phyloP scores from a whole-genome alignment of 208 protist genomes.

The Crithidia brevicula region DNA sequence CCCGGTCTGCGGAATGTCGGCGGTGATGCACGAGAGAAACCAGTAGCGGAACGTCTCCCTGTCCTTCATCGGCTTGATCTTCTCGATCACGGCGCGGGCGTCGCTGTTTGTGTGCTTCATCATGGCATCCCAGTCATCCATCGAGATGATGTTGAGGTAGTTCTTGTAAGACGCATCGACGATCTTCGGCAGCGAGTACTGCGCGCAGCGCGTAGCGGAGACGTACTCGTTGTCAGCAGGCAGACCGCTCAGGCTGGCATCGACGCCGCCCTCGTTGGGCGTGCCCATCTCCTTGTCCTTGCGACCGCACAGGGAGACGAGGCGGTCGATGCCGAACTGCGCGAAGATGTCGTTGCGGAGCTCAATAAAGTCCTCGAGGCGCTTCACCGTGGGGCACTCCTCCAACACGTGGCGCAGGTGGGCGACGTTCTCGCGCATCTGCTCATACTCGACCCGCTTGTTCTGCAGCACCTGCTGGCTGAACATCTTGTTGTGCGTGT shows the following conservation, averaged over 20 bases:
- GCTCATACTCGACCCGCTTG: slow-evolving; percentile 86
- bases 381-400: slow-evolving; percentile 52
- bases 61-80: slow-evolving; percentile 71
- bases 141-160: slow-evolving; percentile 66
- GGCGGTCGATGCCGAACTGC: slow-evolving; percentile 77
- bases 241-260: slow-evolving; percentile 39
- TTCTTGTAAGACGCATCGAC: slow-evolving; percentile 76
- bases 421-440: slow-evolving; percentile 69
- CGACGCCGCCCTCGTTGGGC: slow-evolving; percentile 74
- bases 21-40: slow-evolving; percentile 83
- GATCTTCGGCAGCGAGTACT: slow-evolving; percentile 87
- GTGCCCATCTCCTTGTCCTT: slow-evolving; percentile 70
- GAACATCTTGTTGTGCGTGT: slow-evolving; percentile 89
- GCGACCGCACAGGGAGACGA: slow-evolving; percentile 73
- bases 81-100: slow-evolving; percentile 46
- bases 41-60: slow-evolving; percentile 83
- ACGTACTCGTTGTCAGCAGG: slow-evolving; percentile 61
- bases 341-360: slow-evolving; percentile 65
- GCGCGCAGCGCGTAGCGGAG: slow-evolving; percentile 57
- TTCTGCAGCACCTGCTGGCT: slow-evolving; percentile 88
- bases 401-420: slow-evolving; percentile 53
- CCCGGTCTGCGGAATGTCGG: slow-evolving; percentile 76
- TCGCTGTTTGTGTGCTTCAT: slow-evolving; percentile 48
- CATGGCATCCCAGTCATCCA: slow-evolving; percentile 68
- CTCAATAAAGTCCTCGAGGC: slow-evolving; percentile 67